Evolutionary conservation across 73 alveolate genomes (phyloP), one percentile per base, ranked within the genome.

Genomic region (Diophrys appendiculata): DNA sequence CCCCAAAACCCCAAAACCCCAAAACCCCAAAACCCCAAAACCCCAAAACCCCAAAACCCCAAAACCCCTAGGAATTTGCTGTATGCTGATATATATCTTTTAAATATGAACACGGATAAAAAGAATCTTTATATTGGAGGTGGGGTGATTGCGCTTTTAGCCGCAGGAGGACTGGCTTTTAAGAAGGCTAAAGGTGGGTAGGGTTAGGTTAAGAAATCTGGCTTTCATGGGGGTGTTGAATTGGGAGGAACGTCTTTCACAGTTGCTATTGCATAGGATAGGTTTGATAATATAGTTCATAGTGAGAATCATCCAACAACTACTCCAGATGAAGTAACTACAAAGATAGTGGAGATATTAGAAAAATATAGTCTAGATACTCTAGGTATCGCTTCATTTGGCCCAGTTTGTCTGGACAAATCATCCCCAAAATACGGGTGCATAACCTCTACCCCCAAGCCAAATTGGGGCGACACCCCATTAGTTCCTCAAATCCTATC

Each of bases 381-480:
- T 43, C 60, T 43, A 5, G 60, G 60, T 5, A 43, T 43, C 60
- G 60, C 60, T 18, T 43, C 60, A 11, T 43, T 43, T 18, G 60
- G 60, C 18, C 60, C 60, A 5, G n/a, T 43, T 18, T 43, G 60
- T 43, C 60, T 43, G 5, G 60, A 43, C 18, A 43, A 43, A 43
- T 43, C 60, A 5, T 43, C 60, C 18, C 60, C 60, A 11, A 5
- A 43, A 43, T 43, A 43, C 18, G 60, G 60, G n/a, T 43, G 18
- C 60, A 43, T 43, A 5, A 43, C 18, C 60, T 78, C 94, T 22
- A 88, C 98, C 23, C 97, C 98, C 22, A 94, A 94, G 83, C 83
- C 74, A 25, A 90, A 80, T 8, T 94, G 98, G 98, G 52, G 71
- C 52, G 68, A 89, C 79, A 80, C 32, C 75, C 90, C 88, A 33